Percentiles rank a stretch among this genome's conserved stretches.
These are phyloP conservation scores for Afroboletus lepidellus DNA, from an alignment of 1,284 basidiomycete species.

Conservation along the genomic window DNA sequence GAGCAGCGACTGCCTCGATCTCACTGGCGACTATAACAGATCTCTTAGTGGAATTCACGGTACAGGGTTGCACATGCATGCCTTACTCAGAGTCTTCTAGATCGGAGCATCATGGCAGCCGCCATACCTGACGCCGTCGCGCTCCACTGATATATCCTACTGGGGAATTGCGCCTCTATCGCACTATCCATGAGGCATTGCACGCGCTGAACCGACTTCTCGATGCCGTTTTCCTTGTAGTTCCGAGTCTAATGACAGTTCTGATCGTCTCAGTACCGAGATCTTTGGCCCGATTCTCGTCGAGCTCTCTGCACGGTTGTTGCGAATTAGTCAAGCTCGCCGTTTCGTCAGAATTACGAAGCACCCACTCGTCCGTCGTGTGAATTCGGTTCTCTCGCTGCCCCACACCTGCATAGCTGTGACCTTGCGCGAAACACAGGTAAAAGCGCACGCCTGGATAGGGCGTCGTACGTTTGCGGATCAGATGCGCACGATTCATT, in stretches of 20 bases:
- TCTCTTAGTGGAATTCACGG: conserved; percentile 6
- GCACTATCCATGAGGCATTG: not conserved
- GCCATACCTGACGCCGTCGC: not conserved
- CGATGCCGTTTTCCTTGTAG: conserved; percentile 9
- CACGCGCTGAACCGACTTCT: not conserved
- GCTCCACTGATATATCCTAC: conserved; percentile 1
- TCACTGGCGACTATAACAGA: not conserved
- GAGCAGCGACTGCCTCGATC: conserved; percentile 3
- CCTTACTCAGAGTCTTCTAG: not conserved
- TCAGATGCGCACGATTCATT: conserved; percentile 1
- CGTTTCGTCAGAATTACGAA: conserved; percentile 1
- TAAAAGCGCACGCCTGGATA: not conserved
- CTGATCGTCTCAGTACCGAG: not conserved
- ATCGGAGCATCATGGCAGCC: conserved; percentile 10
- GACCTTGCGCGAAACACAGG: conserved; percentile 1
- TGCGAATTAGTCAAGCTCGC: conserved; percentile 1
- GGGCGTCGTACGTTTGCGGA: conserved; percentile 2
- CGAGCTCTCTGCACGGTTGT: conserved; percentile 1
- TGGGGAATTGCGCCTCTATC: conserved; percentile 1
- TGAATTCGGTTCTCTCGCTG: conserved; percentile 13
- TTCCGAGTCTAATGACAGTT: conserved; percentile 5
- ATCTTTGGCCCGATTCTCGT: conserved; percentile 1
- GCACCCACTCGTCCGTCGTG: conserved; percentile 10
- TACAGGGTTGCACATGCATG: not conserved
- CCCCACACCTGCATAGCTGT: conserved; percentile 22